Evolutionary conservation across 192 early-diverging fungal genomes (phyloP).

Genomic region (Coemansia asiatica): DNA sequence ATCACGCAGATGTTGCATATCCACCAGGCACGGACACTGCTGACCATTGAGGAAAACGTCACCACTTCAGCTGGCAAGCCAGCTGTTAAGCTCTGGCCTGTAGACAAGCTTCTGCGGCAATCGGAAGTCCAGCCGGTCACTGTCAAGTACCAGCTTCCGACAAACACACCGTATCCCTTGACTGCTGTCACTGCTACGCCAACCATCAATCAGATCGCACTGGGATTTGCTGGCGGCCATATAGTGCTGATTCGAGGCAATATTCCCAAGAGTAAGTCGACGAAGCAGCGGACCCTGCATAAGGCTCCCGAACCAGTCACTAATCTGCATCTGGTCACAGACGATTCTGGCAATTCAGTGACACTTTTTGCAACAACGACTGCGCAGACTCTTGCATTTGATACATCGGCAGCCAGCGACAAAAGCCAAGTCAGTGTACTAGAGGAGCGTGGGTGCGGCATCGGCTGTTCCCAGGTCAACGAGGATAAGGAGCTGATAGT

Average conservation of each 20-base stretch:
- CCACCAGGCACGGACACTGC: conserved; percentile 72
- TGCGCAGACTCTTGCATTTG: conserved; percentile 44
- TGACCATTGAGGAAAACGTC: conserved; percentile 65
- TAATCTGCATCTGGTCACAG: conserved; percentile 56
- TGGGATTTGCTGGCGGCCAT: conserved; percentile 90
- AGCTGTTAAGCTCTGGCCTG: conserved; percentile 47
- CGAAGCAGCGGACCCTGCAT: conserved; percentile 79
- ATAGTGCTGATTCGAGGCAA: conserved; percentile 83
- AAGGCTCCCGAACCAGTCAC: conserved; percentile 84
- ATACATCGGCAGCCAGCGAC: conserved; percentile 25
- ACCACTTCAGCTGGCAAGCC: conserved; percentile 24
- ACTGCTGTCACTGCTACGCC: conserved; percentile 56
- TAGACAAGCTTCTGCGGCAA: conserved; percentile 42
- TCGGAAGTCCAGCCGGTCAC: conserved; percentile 41
- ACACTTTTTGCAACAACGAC: conserved; percentile 44
- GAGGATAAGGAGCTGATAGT: conserved; percentile 79
- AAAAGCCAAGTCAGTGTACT: conserved; percentile 55
- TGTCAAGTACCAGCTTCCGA: conserved; percentile 39
- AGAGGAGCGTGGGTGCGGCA: conserved; percentile 81
- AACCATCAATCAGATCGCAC: conserved; percentile 80
- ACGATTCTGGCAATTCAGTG: conserved; percentile 15
- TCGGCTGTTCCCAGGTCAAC: conserved; percentile 72
- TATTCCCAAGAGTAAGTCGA: conserved; percentile 72
- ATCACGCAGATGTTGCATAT: conserved; percentile 84
- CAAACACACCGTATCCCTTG: conserved; percentile 44